Base-by-base conservation (phyloP, 331 rosid genomes). In the Telfairia occidentalis region DNA sequence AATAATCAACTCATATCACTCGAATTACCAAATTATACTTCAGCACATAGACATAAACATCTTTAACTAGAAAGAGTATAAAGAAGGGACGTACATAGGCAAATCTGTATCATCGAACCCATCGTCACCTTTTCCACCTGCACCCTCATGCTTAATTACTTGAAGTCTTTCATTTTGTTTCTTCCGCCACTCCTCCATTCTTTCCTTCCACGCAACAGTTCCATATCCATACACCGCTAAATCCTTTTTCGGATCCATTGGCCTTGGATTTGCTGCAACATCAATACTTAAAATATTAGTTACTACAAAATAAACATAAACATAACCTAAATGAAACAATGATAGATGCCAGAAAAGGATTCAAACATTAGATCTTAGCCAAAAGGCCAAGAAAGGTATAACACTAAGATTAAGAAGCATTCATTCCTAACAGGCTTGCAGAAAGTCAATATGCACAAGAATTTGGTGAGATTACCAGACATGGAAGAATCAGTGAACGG, bases 211-310 rank as follows among this genome's bases (percentile, higher is more conserved):
- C 5, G 96, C 94, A 77, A 92, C 82, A 78, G 96, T 90, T 37
- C 97, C 97, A 73, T 88, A 92, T 18, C 97, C 97, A 69, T 92
- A 92, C 15, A 89, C 90, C 23, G 94, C 90, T 35, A 92, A 73
- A 82, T 92, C 96, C 76, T 87, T 92, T 71, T 89, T 89, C 42
- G 97, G 97, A 82, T 85, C 94, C 96, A 92, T 83, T 13, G 96
- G 86, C 79, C 96, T 83, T 3, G 97, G 85, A 73, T 87, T 88
- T 77, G 85, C 78, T 82, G 80, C 76, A 80, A 64, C 72, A 74
- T 69, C 78, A 59, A 64, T 71, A 82, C 52, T 7, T 81, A 74
- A 42, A 67, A 59, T 61, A 78, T 63, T 81, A 69, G 74, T 81
- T 82, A 54, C 76, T 63, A 74, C 43, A 32, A 18, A 11, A 2